Percentiles rank a stretch among this genome's conserved stretches.
Evolutionary conservation across 2,329 filamentous ascomycete genomes (phyloP).

Genomic region (Cladobotryum mycophilum): DNA sequence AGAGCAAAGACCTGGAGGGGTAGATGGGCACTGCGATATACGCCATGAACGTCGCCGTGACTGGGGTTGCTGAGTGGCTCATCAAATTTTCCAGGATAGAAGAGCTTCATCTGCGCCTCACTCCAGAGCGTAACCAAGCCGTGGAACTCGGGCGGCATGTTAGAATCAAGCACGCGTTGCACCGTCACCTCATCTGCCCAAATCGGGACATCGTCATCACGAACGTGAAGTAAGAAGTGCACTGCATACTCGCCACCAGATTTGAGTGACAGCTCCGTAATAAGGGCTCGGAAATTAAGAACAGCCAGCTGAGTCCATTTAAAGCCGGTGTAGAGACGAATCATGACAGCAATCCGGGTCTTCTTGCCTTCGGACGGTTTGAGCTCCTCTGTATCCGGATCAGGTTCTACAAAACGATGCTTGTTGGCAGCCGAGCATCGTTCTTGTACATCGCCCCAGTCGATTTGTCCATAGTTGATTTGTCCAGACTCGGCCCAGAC

Average conservation of each 20-base stretch:
- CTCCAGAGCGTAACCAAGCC: constrained; percentile 79
- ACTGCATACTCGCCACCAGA: constrained; percentile 78
- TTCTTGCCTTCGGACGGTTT: constrained; percentile 31
- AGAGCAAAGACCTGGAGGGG: constrained; percentile 59
- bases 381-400: constrained; percentile 33
- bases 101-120: constrained; percentile 73
- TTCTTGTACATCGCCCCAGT: constrained; percentile 51
- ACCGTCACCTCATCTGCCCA: constrained; percentile 74
- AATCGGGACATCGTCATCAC: constrained; percentile 70
- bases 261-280: constrained; percentile 69
- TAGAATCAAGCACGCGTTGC: constrained; percentile 60
- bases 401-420: constrained; percentile 47
- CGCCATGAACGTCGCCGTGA: constrained; percentile 56
- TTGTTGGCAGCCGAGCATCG: constrained; percentile 55
- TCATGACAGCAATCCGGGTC: constrained; percentile 65
- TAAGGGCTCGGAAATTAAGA: constrained; percentile 73
- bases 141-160: constrained; percentile 68
- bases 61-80: constrained; percentile 56
- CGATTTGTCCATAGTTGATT: constrained; percentile 49
- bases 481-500: constrained; percentile 50
- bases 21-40: constrained; percentile 60
- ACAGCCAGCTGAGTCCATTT: constrained; percentile 71
- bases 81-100: constrained; percentile 67
- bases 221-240: constrained; percentile 80
- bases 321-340: constrained; percentile 76